Evolutionary conservation across 1,284 basidiomycete genomes (phyloP).

Genomic region (Microbotryum lychnidis-dioicae): DNA sequence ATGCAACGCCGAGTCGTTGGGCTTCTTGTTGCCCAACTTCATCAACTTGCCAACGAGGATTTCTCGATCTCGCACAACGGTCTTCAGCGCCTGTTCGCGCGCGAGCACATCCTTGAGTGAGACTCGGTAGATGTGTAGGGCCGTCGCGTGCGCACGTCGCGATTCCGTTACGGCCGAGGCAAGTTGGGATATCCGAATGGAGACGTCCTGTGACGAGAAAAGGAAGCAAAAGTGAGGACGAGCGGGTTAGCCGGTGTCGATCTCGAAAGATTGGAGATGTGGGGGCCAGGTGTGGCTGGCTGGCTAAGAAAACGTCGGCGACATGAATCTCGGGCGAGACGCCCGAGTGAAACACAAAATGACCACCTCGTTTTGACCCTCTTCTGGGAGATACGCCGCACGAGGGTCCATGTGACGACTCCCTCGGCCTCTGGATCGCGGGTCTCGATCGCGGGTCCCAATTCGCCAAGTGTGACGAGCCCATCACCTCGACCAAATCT

Average conservation of each 20-base stretch:
- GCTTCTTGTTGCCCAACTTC: conserved; percentile 40
- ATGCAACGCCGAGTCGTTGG: conserved; percentile 33
- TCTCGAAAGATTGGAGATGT: no score
- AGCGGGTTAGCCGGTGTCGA: neutral
- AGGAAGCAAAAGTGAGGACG: neutral
- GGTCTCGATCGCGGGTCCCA: conserved; percentile 4
- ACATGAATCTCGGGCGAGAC: no score
- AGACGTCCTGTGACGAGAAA: conserved; percentile 30
- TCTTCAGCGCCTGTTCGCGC: conserved; percentile 41
- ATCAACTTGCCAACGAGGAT: conserved; percentile 43
- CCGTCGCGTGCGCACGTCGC: conserved; percentile 40
- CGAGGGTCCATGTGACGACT: no score
- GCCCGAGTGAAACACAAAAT: no score
- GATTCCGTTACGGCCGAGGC: conserved; percentile 38
- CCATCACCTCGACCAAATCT: neutral
- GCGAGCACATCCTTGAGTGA: conserved; percentile 43
- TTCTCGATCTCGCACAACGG: conserved; percentile 43
- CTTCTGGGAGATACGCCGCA: no score
- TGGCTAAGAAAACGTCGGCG: no score
- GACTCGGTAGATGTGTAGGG: conserved; percentile 41
- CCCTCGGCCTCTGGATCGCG: no score
- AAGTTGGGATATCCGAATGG: conserved; percentile 38
- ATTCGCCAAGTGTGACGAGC: conserved; percentile 4
- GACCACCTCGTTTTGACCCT: no score
- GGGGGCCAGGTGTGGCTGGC: no score